Base-by-base conservation (phyloP, 352 stramenopile genomes). In the Phytophthora citricola region DNA sequence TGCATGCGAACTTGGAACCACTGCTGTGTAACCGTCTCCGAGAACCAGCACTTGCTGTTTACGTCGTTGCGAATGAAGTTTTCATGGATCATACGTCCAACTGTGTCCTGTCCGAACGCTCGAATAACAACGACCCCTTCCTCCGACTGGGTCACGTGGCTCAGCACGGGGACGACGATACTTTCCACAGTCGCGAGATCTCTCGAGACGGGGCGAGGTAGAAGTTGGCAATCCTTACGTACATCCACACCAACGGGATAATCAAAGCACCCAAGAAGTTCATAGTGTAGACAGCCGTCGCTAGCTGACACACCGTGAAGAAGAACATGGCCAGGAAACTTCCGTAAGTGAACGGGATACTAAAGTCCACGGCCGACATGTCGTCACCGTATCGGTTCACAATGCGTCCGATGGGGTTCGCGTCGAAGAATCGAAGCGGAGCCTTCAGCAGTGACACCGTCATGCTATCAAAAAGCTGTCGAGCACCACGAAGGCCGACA, bases 341-440 rank as follows among this genome's bases (percentile, higher is more conserved):
- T 20, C 55, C 59, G 31, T 62, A 72, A 1, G 43, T 39, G n/a
- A 77, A 69, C 1, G 71, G 68, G 22, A 89, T 58, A 34, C 90
- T 78, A 17, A 94, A 76, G 73, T 98, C 91, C 8, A 97, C 71
- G 26, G 88, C 85, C 26, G 91, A 79, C 74, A 97, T 95, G 63
- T 98, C 92, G 5, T 84, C 85, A 36, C 79, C 69, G 32, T 98
- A 98, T 14, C 94, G 82, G 57, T 94, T 97, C 10, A 98, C 40
- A 32, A 98, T 93, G 54, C 91, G 78, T 4, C 92, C 91, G 12
- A 94, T 76, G 0, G 91, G 94, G 52, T 95, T 97, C 5, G 79
- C 84, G 62, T 98, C 91, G 71, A 98, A 98, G 69, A 98, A 98
- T 2, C 83, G 66, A 38, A 98, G 79, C 4, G 92, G 91, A 12